Evolutionary conservation across 345 rosid species (phyloP), one percentile per base, ranked within the genome.

Genomic region (Salix brachista): DNA sequence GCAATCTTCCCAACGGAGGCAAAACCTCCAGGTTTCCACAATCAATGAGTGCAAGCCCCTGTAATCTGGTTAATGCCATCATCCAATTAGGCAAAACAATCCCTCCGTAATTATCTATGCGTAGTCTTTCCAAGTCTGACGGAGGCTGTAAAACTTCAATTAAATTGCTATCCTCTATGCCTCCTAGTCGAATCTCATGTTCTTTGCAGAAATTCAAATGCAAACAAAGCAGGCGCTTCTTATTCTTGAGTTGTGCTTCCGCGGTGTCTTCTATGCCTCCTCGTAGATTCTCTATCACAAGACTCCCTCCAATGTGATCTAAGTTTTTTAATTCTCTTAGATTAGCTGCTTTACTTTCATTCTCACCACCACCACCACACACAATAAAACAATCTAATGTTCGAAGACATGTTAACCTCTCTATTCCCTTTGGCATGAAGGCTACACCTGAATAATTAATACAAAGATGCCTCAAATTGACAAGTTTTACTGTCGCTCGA

Each of bases 391-490:
- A 0, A 1, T 8, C 28, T 23, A 80, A 12, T 8, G 79, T 70
- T 19, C 67, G 60, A 9, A 80, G 79, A 42, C 10, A 13, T 8
- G 7, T 54, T 75, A 80, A 30, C 16, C 25, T 65, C 50, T 17
- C 73, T 5, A 80, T 52, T 30, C 83, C 83, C 54, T 30, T 56
- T 19, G 83, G 79, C 68, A 80, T 37, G 61, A 9, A 30, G 17
- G 39, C 42, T 16, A 80, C 1, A 0, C 6, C 3, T 3, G 26
- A 8, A 48, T 1, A 25, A n/a, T 0, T 0, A 0, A 26, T 44
- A 6, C 17, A 5, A 2, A 75, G 21, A 71, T 80, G 69, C 36
- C 71, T 75, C 21, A 80, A 5, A 0, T 65, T 75, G 16, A 5
- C 6, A 11, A 80, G 70, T n/a, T 71, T 80, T 44, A 64, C 68